A percentile compares a stretch with the other conserved stretches of the same genome.
These are phyloP conservation scores for Lentinula guzmanii DNA, from an alignment of 768 basidiomycete genomes.

Conservation along the genomic window DNA sequence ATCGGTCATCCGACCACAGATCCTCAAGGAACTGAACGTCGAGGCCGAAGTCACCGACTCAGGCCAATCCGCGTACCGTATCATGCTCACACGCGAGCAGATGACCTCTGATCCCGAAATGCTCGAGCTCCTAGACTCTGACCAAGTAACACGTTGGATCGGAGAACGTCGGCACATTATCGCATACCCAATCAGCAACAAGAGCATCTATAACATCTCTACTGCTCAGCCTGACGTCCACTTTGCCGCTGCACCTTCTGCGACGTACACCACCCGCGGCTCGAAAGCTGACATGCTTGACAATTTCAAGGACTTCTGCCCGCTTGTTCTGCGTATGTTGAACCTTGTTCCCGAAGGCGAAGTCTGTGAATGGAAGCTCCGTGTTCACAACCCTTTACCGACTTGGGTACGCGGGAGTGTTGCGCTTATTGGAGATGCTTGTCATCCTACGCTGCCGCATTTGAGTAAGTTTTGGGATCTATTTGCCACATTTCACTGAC, in stretches of 20 bases:
- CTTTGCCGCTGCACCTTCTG: slow-evolving; percentile 24
- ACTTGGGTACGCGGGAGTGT: slow-evolving; percentile 29
- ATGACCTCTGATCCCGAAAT: slow-evolving; percentile 27
- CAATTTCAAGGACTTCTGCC: slow-evolving; percentile 29
- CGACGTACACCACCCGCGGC: slow-evolving; percentile 26
- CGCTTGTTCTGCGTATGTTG: slow-evolving; percentile 26
- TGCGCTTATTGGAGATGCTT: slow-evolving; percentile 30
- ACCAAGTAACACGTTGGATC: slow-evolving; percentile 29
- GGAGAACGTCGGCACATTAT: slow-evolving; percentile 27
- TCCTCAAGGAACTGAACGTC: slow-evolving; percentile 24
- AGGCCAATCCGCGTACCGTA: slow-evolving; percentile 32
- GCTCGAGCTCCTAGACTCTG: slow-evolving; percentile 22
- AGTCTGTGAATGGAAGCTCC: slow-evolving; percentile 34
- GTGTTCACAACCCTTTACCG: slow-evolving; percentile 27
- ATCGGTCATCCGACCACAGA: slow-evolving; percentile 20
- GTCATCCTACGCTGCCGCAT: slow-evolving; percentile 21
- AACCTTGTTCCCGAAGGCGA: slow-evolving; percentile 25
- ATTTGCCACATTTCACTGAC: too few relatives aligned
- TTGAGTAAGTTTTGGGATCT: not conserved
- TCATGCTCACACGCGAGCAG: slow-evolving; percentile 23
- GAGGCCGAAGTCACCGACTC: slow-evolving; percentile 24
- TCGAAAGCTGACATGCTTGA: slow-evolving; percentile 27
- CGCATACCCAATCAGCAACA: slow-evolving; percentile 30
- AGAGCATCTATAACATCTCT: slow-evolving; percentile 30
- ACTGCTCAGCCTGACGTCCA: slow-evolving; percentile 29